These are phyloP conservation scores for Ceraceosorus guamensis DNA, from an alignment of 1,284 basidiomycete genomes.

Conservation along the genomic window DNA sequence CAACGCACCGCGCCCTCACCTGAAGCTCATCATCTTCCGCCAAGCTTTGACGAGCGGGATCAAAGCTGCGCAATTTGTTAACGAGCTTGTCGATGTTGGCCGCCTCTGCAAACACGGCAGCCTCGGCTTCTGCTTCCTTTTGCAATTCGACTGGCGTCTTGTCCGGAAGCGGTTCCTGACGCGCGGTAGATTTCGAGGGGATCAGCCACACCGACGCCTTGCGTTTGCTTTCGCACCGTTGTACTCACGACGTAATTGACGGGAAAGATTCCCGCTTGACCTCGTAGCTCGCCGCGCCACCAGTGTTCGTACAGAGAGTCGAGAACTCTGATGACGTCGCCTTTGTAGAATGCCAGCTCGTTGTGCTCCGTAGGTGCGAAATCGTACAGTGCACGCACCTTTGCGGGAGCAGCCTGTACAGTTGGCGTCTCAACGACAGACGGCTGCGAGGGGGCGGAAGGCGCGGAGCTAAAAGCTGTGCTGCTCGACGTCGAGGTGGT, in stretches of 20 bases:
- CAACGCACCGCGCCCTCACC: constrained; percentile 50
- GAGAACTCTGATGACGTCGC: constrained; percentile 91
- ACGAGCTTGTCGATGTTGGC: constrained; percentile 81
- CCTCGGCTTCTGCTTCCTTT: constrained; percentile 79
- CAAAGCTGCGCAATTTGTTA: constrained; percentile 68
- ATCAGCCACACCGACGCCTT: neutral
- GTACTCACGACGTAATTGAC: constrained; percentile 76
- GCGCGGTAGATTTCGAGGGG: neutral
- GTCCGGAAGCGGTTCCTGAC: constrained; percentile 70
- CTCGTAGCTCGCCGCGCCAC: constrained; percentile 92
- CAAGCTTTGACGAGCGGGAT: constrained; percentile 65
- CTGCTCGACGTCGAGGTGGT: neutral
- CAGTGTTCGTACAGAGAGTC: constrained; percentile 94
- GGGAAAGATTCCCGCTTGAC: constrained; percentile 92
- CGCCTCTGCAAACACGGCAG: constrained; percentile 72
- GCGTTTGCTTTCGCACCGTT: neutral
- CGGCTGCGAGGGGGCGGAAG: constrained; percentile 47
- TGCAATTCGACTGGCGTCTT: constrained; percentile 71
- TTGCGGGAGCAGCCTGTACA: constrained; percentile 30
- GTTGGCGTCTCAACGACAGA: constrained; percentile 28
- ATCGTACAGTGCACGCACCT: constrained; percentile 80
- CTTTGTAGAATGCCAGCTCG: constrained; percentile 84
- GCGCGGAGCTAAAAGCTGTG: constrained; percentile 31
- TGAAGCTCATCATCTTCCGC: constrained; percentile 85
- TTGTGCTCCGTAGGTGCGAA: constrained; percentile 83